Evolutionary conservation across 108 stramenopile species (phyloP).

Genomic region (Skeletonema menzelii): DNA sequence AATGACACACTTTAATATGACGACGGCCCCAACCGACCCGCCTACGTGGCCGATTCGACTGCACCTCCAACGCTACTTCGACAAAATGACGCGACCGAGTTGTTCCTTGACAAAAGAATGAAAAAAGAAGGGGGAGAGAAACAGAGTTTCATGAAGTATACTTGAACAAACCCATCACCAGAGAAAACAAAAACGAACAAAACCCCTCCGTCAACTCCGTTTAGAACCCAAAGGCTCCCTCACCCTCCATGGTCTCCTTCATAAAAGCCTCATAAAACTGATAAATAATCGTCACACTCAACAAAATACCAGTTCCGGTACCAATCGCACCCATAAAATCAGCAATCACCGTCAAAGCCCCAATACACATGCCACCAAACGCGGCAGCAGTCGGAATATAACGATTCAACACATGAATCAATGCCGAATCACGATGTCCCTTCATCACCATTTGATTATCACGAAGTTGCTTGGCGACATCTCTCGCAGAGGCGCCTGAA

Average conservation of each 20-base stretch:
- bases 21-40: conserved; percentile 85
- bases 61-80: conserved; percentile 90
- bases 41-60: conserved; percentile 78
- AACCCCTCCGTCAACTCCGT: not conserved
- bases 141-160: not conserved
- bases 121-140: not conserved
- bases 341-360: conserved; percentile 95
- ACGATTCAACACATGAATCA: conserved; percentile 96
- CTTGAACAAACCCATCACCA: not conserved
- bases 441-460: conserved; percentile 99
- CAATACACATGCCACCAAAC: conserved; percentile 99
- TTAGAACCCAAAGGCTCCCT: conserved; percentile 50
- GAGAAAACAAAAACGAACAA: not conserved
- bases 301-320: conserved; percentile 96
- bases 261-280: conserved; percentile 95
- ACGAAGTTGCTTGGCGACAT: conserved; percentile 98
- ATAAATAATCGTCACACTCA: conserved; percentile 99
- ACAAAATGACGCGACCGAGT: conserved; percentile 70
- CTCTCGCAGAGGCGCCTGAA: conserved; percentile 93
- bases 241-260: conserved; percentile 73
- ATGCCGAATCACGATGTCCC: conserved; percentile 95
- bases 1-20: conserved; percentile 47
- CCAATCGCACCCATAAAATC: conserved; percentile 99
- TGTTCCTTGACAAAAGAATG: conserved; percentile 1
- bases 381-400: conserved; percentile 99